Evolutionary conservation across 1,284 basidiomycete species (phyloP).

Genomic region (Malassezia slooffiae): DNA sequence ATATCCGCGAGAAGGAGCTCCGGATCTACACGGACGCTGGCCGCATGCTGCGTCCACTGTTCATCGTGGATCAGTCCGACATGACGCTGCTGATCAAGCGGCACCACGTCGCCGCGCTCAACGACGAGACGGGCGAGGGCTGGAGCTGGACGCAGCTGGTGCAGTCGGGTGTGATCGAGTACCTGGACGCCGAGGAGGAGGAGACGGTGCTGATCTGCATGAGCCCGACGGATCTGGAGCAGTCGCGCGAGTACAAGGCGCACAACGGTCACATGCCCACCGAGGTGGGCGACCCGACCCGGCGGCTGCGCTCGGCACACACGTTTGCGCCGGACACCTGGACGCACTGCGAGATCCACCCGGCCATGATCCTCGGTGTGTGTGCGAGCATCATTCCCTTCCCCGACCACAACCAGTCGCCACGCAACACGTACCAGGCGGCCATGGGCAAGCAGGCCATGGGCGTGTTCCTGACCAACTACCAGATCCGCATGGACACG

Average conservation of each 20-base stretch:
- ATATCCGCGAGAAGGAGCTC: slow-evolving; percentile 89
- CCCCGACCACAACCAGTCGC: slow-evolving; percentile 99
- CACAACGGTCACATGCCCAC: slow-evolving; percentile 53
- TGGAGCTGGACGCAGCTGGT: slow-evolving; percentile 76
- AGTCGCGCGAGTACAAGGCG: slow-evolving; percentile 51
- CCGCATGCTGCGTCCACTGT: slow-evolving; percentile 87
- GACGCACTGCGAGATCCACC: slow-evolving; percentile 99
- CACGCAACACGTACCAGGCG: slow-evolving; percentile 83
- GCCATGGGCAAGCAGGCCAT: slow-evolving; percentile 99
- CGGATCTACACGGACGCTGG: slow-evolving; percentile 93
- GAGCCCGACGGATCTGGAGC: slow-evolving; percentile 88
- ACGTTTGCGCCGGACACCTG: slow-evolving; percentile 53
- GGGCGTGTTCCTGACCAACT: slow-evolving; percentile 96
- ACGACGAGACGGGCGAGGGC: slow-evolving; percentile 42
- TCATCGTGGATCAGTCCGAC: slow-evolving; percentile 80
- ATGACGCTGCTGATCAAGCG: slow-evolving; percentile 63
- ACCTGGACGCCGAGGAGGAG: slow-evolving; percentile 96
- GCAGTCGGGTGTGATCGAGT: slow-evolving; percentile 78
- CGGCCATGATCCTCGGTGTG: slow-evolving; percentile 95
- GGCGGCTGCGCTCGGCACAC: slow-evolving; percentile 56
- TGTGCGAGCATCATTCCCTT: slow-evolving; percentile 98
- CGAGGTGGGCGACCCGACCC: slow-evolving; percentile 67
- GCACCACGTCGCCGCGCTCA: slow-evolving; percentile 68
- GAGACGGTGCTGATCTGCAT: slow-evolving; percentile 99
- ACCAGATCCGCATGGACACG: slow-evolving; percentile 62